phyloP scores from a whole-genome alignment of 345 rosid species.

The Hypericum androsaemum region DNA sequence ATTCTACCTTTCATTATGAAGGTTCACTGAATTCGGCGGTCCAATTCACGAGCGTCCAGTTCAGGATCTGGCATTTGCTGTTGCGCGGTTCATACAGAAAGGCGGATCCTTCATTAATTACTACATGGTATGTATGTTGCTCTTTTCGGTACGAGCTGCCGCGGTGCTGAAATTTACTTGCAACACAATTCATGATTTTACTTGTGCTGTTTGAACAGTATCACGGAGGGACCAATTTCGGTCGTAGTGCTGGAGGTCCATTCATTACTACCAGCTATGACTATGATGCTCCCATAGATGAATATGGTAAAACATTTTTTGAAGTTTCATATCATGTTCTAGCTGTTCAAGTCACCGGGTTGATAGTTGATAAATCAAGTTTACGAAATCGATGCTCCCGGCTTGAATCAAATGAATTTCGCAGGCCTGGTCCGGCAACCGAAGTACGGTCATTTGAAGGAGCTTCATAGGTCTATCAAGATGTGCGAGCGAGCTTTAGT shows the following conservation, averaged over 20 bases:
- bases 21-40: constrained; percentile 96
- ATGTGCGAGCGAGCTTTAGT: constrained; percentile 85
- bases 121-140: constrained; percentile 76
- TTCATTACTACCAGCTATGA: constrained; percentile 96
- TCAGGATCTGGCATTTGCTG: constrained; percentile 93
- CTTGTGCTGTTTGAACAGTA: constrained; percentile 43
- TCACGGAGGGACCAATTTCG: constrained; percentile 98
- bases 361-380: background rate
- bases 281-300: constrained; percentile 94
- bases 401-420: background rate
- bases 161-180: background rate
- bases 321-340: background rate
- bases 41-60: constrained; percentile 89
- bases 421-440: constrained; percentile 92
- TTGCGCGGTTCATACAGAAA: constrained; percentile 88
- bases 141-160: background rate
- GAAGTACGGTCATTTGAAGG: constrained; percentile 92
- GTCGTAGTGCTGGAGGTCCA: constrained; percentile 97
- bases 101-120: constrained; percentile 96
- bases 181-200: constrained; percentile 4
- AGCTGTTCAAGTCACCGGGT: background rate
- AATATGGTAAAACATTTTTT: constrained; percentile 55
- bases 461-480: constrained; percentile 87
- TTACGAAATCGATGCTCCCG: background rate
- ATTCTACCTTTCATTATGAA: constrained; percentile 14